Evolutionary conservation across 805 yeast species (phyloP).

Genomic region (Cyberlindnera mycetangii): DNA sequence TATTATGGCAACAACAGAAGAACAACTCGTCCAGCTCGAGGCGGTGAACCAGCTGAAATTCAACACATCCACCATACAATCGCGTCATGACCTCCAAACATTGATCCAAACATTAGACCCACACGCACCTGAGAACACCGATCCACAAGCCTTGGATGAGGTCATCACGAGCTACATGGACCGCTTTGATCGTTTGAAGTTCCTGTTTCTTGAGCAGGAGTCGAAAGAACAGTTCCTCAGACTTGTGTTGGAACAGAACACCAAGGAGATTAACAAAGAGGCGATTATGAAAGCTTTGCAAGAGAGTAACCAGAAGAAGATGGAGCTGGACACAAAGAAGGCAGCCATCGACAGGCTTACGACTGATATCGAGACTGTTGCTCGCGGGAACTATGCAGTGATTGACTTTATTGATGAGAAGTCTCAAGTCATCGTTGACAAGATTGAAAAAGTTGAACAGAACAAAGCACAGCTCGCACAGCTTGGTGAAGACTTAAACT

Average conservation of each 20-base stretch:
- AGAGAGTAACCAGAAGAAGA: slow-evolving; percentile 20
- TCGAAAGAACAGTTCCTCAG: slow-evolving; percentile 66
- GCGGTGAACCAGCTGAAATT: neutral
- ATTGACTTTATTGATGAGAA: neutral
- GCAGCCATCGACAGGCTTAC: slow-evolving; percentile 2
- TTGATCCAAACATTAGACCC: slow-evolving; percentile 13
- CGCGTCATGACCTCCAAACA: slow-evolving; percentile 5
- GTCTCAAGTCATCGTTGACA: neutral
- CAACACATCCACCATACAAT: neutral
- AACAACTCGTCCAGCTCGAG: neutral
- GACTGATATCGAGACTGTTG: neutral
- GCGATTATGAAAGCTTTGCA: slow-evolving; percentile 33
- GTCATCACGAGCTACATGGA: slow-evolving; percentile 34
- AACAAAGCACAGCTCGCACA: neutral
- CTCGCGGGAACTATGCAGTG: neutral
- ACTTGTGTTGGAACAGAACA: slow-evolving; percentile 38
- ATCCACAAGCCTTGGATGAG: slow-evolving; percentile 34
- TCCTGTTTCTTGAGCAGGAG: slow-evolving; percentile 68
- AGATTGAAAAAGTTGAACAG: neutral
- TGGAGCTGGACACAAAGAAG: slow-evolving; percentile 2
- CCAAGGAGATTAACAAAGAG: slow-evolving; percentile 29
- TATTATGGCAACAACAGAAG: neutral
- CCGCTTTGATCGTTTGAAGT: slow-evolving; percentile 52
- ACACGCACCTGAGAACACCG: slow-evolving; percentile 8
- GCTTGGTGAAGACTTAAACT: neutral